A percentile compares a stretch with the other conserved stretches of the same genome.
These are phyloP conservation scores for Alternaria novae-zelandiae DNA, from an alignment of 2,329 filamentous ascomycete species.

Conservation along the genomic window DNA sequence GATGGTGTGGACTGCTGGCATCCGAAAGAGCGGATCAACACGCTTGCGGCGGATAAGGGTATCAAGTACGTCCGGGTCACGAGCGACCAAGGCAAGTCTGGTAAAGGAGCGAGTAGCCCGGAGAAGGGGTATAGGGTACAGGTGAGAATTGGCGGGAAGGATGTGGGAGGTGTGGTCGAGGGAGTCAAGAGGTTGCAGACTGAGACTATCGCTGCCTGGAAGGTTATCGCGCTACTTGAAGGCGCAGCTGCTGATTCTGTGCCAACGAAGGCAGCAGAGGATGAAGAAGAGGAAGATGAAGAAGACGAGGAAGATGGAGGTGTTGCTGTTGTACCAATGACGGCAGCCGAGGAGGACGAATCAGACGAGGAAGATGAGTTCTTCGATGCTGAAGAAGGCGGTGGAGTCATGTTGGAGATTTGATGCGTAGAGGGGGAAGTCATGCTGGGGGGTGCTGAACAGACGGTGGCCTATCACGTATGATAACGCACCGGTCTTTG, in stretches of 20 bases:
- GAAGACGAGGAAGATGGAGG: constrained; percentile 20
- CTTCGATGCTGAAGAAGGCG: constrained; percentile 23
- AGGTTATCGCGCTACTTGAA: constrained; percentile 34
- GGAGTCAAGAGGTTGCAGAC: constrained; percentile 46
- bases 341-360: neutral
- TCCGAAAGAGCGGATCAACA: constrained; percentile 72
- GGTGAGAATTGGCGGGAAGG: constrained; percentile 43
- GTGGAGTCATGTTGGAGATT: constrained; percentile 12
- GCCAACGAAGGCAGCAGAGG: neutral
- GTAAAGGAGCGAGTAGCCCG: neutral
- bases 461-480: neutral
- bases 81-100: constrained; percentile 16
- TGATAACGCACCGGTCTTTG: neutral
- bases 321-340: neutral
- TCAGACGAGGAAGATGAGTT: constrained; percentile 23
- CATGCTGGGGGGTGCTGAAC: neutral
- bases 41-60: constrained; percentile 59
- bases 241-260: neutral
- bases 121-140: constrained; percentile 36
- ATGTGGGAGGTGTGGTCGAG: constrained; percentile 42
- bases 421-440: neutral
- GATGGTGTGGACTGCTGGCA: constrained; percentile 61
- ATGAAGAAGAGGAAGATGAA: constrained; percentile 18
- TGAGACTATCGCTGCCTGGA: constrained; percentile 49
- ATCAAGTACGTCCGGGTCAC: constrained; percentile 59